A percentile compares a stretch with the other conserved stretches of the same genome.
Conservation (phyloP, 768 basidiomycete species). For the Steccherinum ochraceum region DNA sequence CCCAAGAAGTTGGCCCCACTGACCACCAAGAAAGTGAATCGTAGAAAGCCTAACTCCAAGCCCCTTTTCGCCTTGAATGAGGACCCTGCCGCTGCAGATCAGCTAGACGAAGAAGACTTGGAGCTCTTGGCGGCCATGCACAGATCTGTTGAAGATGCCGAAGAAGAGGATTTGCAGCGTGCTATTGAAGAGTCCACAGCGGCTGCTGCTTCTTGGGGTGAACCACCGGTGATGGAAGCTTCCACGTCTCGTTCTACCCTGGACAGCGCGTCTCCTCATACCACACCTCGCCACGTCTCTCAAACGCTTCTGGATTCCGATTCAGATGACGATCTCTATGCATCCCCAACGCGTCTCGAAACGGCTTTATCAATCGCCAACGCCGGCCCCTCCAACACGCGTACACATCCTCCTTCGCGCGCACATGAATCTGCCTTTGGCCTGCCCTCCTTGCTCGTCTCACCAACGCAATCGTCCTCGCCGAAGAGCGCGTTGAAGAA, state of each 20-base stretch:
- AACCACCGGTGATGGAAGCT: background rate
- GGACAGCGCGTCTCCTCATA: slow-evolving; percentile 1
- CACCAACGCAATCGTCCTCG: background rate
- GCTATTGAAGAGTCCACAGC: slow-evolving; percentile 25
- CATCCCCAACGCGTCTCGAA: slow-evolving; percentile 52
- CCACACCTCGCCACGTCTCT: background rate
- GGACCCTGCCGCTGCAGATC: slow-evolving; percentile 26
- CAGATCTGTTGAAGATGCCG: slow-evolving; percentile 45
- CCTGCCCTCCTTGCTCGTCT: slow-evolving; percentile 26
- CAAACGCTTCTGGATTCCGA: slow-evolving; percentile 1
- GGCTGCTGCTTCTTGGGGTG: slow-evolving; percentile 1
- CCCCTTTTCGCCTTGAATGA: slow-evolving; percentile 53
- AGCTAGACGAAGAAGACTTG: slow-evolving; percentile 36
- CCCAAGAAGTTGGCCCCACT: slow-evolving; percentile 29
- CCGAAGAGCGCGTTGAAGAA: slow-evolving; percentile 33
- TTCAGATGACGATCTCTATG: slow-evolving; percentile 38
- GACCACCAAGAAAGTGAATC: slow-evolving; percentile 26
- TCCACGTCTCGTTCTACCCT: slow-evolving; percentile 11
- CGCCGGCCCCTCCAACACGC: slow-evolving; percentile 32
- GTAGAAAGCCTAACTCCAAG: slow-evolving; percentile 28
- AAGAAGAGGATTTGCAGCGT: slow-evolving; percentile 20
- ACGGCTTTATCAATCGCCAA: slow-evolving; percentile 65
- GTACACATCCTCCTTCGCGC: slow-evolving; percentile 10
- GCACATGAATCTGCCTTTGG: slow-evolving; percentile 29
- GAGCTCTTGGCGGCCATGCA: slow-evolving; percentile 56